Evolutionary conservation across 805 yeast species (phyloP).

Genomic region (Nakazawaea populi): DNA sequence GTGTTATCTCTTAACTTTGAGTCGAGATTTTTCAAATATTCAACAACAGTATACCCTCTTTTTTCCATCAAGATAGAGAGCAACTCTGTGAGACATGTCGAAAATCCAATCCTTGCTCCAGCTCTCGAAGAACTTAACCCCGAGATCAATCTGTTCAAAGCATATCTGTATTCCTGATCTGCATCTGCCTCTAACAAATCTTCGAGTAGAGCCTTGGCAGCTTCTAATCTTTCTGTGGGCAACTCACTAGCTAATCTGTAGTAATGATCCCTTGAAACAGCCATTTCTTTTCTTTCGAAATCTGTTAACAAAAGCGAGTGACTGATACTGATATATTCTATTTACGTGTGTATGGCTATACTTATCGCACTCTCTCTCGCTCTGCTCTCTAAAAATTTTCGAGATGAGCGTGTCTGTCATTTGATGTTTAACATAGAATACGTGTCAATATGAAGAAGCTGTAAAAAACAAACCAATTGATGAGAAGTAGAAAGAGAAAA

Average conservation of each 20-base stretch:
- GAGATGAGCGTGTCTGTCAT: not conserved
- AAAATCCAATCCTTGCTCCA: slow-evolving; percentile 81
- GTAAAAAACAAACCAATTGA: not conserved
- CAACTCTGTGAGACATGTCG: slow-evolving; percentile 79
- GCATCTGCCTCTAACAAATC: slow-evolving; percentile 43
- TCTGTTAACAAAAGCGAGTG: not conserved
- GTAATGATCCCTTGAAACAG: slow-evolving; percentile 69
- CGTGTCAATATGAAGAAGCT: slow-evolving; percentile 1
- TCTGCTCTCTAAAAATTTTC: not conserved
- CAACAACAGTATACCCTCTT: slow-evolving; percentile 29
- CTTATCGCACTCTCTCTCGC: not conserved
- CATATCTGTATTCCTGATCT: slow-evolving; percentile 72
- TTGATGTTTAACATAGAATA: too few species aligned
- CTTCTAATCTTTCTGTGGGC: slow-evolving; percentile 62
- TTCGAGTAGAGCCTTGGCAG: slow-evolving; percentile 61
- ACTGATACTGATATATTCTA: too few species aligned
- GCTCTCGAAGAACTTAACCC: slow-evolving; percentile 82
- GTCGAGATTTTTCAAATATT: slow-evolving; percentile 30
- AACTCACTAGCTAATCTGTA: slow-evolving; percentile 73
- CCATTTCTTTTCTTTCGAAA: slow-evolving; percentile 16
- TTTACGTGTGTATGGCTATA: not conserved
- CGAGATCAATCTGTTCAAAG: slow-evolving; percentile 67
- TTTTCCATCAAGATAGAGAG: slow-evolving; percentile 27
- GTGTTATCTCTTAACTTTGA: slow-evolving; percentile 31
- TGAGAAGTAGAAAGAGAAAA: not conserved